A percentile compares a stretch with the other conserved stretches of the same genome.
Evolutionary conservation across 2,329 filamentous ascomycete species (phyloP).

Genomic region (Gyromitra esculenta): DNA sequence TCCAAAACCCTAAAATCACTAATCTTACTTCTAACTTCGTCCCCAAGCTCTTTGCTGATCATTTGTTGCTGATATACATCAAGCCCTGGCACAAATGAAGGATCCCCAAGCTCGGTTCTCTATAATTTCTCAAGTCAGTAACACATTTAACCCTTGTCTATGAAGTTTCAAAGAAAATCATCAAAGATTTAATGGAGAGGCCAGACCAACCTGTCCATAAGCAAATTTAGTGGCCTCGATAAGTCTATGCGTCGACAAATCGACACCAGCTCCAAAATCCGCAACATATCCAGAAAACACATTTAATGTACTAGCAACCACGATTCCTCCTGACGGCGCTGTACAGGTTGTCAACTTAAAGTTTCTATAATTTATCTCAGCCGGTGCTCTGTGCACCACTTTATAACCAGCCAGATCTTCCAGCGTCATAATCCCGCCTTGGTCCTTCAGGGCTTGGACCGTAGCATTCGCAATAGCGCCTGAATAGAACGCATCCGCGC

Average conservation of each 20-base stretch:
- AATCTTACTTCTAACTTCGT: slow-evolving; percentile 72
- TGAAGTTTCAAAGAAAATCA: not conserved
- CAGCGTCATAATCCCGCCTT: slow-evolving; percentile 86
- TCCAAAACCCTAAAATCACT: slow-evolving; percentile 76
- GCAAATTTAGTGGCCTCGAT: slow-evolving; percentile 90
- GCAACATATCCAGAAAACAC: slow-evolving; percentile 79
- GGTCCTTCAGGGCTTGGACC: slow-evolving; percentile 72
- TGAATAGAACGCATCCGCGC: slow-evolving; percentile 77
- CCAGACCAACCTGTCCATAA: slow-evolving; percentile 67
- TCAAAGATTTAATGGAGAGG: slow-evolving; percentile 55
- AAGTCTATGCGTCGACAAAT: slow-evolving; percentile 74
- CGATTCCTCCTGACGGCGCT: slow-evolving; percentile 80
- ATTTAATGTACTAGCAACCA: slow-evolving; percentile 80
- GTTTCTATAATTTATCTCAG: slow-evolving; percentile 73
- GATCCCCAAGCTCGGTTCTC: slow-evolving; percentile 83
- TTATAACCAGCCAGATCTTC: slow-evolving; percentile 79
- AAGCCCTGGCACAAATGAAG: slow-evolving; percentile 74
- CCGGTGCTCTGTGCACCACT: slow-evolving; percentile 71
- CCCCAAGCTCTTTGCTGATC: slow-evolving; percentile 70
- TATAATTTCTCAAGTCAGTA: slow-evolving; percentile 59
- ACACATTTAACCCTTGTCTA: slow-evolving; percentile 54
- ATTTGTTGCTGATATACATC: slow-evolving; percentile 73
- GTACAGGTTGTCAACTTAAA: slow-evolving; percentile 75
- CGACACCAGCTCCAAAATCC: slow-evolving; percentile 65
- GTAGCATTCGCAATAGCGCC: slow-evolving; percentile 78